Evolutionary conservation across 2,329 filamentous ascomycete genomes (phyloP).

Genomic region (Rasamsonia emersonii): DNA sequence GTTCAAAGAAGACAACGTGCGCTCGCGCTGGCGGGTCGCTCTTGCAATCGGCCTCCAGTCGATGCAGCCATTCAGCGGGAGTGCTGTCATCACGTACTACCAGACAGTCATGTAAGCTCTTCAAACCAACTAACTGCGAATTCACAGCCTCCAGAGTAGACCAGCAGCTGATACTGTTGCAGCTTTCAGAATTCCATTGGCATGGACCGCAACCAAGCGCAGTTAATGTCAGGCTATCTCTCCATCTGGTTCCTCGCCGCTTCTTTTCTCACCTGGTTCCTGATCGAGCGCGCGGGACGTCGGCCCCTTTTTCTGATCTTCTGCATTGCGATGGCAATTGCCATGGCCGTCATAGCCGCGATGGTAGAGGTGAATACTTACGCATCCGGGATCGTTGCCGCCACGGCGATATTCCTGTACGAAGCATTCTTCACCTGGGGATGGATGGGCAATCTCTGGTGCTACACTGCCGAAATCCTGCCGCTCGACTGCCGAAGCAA

Average conservation of each 20-base stretch:
- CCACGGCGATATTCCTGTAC: no score
- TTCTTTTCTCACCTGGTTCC: conserved; percentile 14
- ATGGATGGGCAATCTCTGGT: conserved; percentile 12
- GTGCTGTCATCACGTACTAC: conserved; percentile 27
- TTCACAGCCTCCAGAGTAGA: no score
- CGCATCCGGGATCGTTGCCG: conserved; percentile 32
- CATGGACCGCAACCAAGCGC: conserved; percentile 12
- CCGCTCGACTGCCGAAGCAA: conserved; percentile 8
- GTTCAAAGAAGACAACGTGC: neutral
- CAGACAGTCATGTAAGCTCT: no score
- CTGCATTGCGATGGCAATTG: no score
- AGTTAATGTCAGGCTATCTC: conserved; percentile 17
- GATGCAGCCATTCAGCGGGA: conserved; percentile 31
- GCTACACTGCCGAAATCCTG: conserved; percentile 10
- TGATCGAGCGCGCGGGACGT: conserved; percentile 6
- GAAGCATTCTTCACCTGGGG: conserved; percentile 12
- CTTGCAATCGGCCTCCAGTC: conserved; percentile 8
- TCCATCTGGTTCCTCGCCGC: conserved; percentile 19
- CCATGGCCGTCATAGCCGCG: no score
- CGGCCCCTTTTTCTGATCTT: conserved; percentile 1
- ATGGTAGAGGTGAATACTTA: conserved; percentile 26
- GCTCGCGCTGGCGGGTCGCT: neutral
- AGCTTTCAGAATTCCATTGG: conserved; percentile 14
- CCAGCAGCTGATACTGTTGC: no score
- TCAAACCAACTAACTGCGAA: no score